Conservation (phyloP, 2,329 filamentous ascomycete genomes). For the Trichoderma harzianum region DNA sequence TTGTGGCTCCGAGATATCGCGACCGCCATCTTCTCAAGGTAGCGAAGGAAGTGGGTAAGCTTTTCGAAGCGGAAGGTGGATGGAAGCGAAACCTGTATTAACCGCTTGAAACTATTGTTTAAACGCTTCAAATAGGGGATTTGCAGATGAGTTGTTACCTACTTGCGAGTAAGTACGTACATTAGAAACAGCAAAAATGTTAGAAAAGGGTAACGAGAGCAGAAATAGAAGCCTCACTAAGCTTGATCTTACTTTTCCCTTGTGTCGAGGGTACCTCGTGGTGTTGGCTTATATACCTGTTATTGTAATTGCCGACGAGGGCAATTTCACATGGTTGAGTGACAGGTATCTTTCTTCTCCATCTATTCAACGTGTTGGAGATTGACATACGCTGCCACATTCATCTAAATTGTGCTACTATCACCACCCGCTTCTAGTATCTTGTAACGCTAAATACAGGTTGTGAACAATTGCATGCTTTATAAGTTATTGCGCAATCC, state of each 20-base stretch:
- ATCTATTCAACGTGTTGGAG: neutral
- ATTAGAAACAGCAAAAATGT: neutral
- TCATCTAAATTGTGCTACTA: neutral
- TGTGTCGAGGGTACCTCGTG: neutral
- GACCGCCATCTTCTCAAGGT: slow-evolving; percentile 45
- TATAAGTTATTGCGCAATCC: neutral
- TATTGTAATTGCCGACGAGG: neutral
- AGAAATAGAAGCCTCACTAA: neutral
- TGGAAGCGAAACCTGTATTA: slow-evolving; percentile 25
- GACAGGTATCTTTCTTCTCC: neutral
- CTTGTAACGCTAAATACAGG: neutral
- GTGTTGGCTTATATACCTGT: neutral
- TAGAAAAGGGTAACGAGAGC: neutral
- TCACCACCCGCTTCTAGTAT: neutral
- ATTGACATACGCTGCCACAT: neutral
- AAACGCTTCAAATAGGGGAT: neutral
- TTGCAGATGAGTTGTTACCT: neutral
- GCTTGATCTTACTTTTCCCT: neutral
- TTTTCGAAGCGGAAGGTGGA: slow-evolving; percentile 33
- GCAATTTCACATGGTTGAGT: neutral
- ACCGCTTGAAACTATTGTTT: neutral
- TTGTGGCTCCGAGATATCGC: slow-evolving; percentile 47
- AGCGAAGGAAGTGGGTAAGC: slow-evolving; percentile 35
- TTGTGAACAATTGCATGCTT: neutral
- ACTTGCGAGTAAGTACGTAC: neutral